These are phyloP conservation scores for Hypoxylon sp. DNA, from an alignment of 2,329 filamentous ascomycete genomes.

Conservation along the genomic window DNA sequence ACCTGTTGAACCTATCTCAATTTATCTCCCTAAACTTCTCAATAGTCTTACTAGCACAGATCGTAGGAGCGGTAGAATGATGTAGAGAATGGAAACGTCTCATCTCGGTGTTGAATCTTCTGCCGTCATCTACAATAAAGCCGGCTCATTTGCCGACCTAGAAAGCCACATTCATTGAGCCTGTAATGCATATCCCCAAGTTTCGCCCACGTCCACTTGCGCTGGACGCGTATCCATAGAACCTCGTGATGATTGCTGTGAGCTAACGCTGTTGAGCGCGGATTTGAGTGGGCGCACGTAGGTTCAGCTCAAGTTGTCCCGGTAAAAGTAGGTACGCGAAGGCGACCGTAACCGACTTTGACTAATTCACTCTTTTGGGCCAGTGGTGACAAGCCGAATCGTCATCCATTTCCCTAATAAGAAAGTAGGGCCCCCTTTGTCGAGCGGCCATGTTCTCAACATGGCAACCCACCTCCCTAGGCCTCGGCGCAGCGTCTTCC, in stretches of 20 bases:
- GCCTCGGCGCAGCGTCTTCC: too few species aligned
- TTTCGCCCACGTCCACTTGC: too few species aligned
- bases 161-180: background rate
- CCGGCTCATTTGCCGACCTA: background rate
- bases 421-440: too few species aligned
- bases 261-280: slow-evolving; percentile 17
- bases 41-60: background rate
- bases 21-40: background rate
- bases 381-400: slow-evolving; percentile 33
- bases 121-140: background rate
- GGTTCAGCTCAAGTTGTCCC: slow-evolving; percentile 28
- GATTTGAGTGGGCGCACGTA: slow-evolving; percentile 24
- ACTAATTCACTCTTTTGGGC: slow-evolving; percentile 25
- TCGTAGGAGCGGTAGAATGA: background rate
- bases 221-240: too few species aligned
- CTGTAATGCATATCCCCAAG: background rate
- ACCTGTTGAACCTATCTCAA: background rate
- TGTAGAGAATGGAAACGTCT: background rate
- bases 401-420: too few species aligned
- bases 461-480: too few species aligned
- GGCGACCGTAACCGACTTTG: slow-evolving; percentile 12
- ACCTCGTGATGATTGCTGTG: slow-evolving; percentile 9
- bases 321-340: slow-evolving; percentile 37
- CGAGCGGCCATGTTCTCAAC: too few species aligned
- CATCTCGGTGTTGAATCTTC: background rate